Evolutionary conservation across 306 rosid genomes (phyloP), one percentile per base, ranked within the genome.

Genomic region (Crataegus laevigata): DNA sequence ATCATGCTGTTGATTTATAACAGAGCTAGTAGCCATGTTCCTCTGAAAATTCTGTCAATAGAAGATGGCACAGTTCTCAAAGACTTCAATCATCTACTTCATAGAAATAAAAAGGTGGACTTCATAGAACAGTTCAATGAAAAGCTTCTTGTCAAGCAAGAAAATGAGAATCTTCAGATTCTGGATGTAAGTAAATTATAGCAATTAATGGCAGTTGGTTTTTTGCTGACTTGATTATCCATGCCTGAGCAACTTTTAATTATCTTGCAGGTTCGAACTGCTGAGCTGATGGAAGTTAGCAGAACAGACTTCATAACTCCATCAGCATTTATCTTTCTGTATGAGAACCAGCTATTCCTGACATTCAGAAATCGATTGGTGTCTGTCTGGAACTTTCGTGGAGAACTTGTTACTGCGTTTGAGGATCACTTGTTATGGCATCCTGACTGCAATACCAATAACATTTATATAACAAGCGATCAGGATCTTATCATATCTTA

Each of bases 11-110:
- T 91, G 79, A 91, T 91, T 71, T 89, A 83, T 82, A 76, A 78
- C 65, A 86, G 92, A 87, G 77, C 89, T 25, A 83, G 76, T 66
- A 79, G 97, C 58, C 88, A 91, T 72, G 92, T 91, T 80, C 94
- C 92, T 60, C 91, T 91, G 26, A 82, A 89, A 79, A 91, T 91
- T 81, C 84, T 91, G 64, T 91, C 97, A 54, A 91, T 91, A 59
- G 94, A 91, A 85, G 97, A 91, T 79, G 94, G 97, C 76, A 84
- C 94, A n/a, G 97, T 91, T 78, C 94, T 91, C 71, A 91, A 91
- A 86, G 47, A 87, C 55, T 91, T 91, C 83, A 89, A 89, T 59
- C 94, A 87, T 75, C 84, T 91, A 50, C 97, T 91, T 58, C 92
- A 91, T 75, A 88, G 94, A 75, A 91, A 87, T 77, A 91, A 87